These are phyloP conservation scores for Leishmania arabica DNA, from an alignment of 208 protist genomes.

Conservation along the genomic window DNA sequence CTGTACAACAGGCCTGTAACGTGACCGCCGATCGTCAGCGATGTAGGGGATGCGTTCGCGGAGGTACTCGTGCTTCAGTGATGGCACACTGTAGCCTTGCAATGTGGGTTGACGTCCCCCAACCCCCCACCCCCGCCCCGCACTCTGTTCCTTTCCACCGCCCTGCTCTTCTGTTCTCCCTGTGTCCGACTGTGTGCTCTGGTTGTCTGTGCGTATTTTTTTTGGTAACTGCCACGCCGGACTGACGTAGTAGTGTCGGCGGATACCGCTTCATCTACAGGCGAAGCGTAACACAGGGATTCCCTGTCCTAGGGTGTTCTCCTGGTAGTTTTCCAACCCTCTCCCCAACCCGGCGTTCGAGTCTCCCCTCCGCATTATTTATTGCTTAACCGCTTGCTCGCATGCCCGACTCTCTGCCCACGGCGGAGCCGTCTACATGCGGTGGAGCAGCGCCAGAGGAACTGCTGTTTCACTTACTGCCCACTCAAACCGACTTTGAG, in stretches of 20 bases:
- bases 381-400: neutral
- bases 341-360: neutral
- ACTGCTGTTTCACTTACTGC: slow-evolving; percentile 57
- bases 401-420: neutral
- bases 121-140: too few species aligned
- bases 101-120: neutral
- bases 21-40: neutral
- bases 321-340: neutral
- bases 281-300: neutral
- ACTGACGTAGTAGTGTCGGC: neutral
- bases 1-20: neutral
- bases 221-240: neutral
- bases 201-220: neutral
- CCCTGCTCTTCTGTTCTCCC: neutral
- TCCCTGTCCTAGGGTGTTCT: too few species aligned
- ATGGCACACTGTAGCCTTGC: neutral
- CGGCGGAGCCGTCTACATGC: neutral
- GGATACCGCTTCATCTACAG: neutral
- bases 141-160: too few species aligned
- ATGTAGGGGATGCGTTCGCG: neutral
- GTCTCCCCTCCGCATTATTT: neutral
- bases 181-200: neutral
- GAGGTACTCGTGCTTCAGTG: neutral
- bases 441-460: neutral
- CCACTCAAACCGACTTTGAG: slow-evolving; percentile 64